Conservation (phyloP, 768 basidiomycete species). For the Agrocybe praecox region DNA sequence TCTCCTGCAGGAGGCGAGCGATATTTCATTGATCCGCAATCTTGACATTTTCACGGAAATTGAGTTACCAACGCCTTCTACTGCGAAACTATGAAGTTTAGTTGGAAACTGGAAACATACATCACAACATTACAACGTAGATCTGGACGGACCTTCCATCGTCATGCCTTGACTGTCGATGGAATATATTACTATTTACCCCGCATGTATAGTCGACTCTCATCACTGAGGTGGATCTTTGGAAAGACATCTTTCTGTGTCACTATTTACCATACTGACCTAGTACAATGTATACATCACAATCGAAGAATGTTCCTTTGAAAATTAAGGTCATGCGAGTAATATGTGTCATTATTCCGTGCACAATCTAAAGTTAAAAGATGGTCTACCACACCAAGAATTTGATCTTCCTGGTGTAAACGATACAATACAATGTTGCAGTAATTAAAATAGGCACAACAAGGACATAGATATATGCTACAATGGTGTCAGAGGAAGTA, state of each 20-base stretch:
- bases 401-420: background rate
- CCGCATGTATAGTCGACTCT: no score
- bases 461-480: background rate
- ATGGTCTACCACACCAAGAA: background rate
- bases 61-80: slow-evolving; percentile 32
- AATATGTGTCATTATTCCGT: no score
- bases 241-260: no score
- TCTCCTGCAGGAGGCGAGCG: slow-evolving; percentile 44
- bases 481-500: background rate
- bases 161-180: no score
- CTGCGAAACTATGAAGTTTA: slow-evolving; percentile 29
- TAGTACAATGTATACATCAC: no score
- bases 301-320: no score
- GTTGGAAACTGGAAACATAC: background rate
- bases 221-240: no score
- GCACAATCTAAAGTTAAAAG: no score
- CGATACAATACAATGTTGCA: background rate
- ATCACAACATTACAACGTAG: background rate
- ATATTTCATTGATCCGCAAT: slow-evolving; percentile 59
- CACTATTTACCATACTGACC: no score
- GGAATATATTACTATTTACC: no score
- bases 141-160: no score
- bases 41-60: slow-evolving; percentile 67
- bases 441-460: background rate
- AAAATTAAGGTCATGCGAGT: no score